Percentiles rank a stretch among this genome's conserved stretches.
phyloP scores from a whole-genome alignment of 805 yeast species.

The Nakazawaea wyomingensis region DNA sequence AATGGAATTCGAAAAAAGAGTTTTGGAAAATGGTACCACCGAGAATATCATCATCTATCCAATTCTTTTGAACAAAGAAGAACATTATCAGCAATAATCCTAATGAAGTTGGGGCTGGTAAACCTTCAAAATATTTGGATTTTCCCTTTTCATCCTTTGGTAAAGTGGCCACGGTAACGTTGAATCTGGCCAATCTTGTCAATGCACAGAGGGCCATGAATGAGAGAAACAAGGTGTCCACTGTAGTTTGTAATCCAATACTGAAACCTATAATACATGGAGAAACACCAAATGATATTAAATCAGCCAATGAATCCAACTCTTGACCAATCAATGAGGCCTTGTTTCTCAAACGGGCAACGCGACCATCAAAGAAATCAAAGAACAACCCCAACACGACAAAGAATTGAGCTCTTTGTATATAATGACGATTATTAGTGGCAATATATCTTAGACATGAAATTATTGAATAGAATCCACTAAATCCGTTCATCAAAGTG shows the following conservation, averaged over 20 bases:
- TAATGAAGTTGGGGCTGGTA: slow-evolving; percentile 90
- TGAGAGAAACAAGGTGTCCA: slow-evolving; percentile 70
- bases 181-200: slow-evolving; percentile 90
- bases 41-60: slow-evolving; percentile 46
- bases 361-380: slow-evolving; percentile 96
- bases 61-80: slow-evolving; percentile 47
- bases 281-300: slow-evolving; percentile 90
- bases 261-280: slow-evolving; percentile 93
- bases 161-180: slow-evolving; percentile 86
- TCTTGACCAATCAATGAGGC: slow-evolving; percentile 95
- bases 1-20: slow-evolving; percentile 68
- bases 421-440: slow-evolving; percentile 63
- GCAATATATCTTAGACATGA: slow-evolving; percentile 78
- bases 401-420: slow-evolving; percentile 83
- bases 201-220: slow-evolving; percentile 91
- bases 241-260: slow-evolving; percentile 80
- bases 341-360: slow-evolving; percentile 90
- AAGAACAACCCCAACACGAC: slow-evolving; percentile 89
- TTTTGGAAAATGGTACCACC: slow-evolving; percentile 57
- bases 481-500: slow-evolving; percentile 88
- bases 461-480: slow-evolving; percentile 87
- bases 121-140: slow-evolving; percentile 89
- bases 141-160: slow-evolving; percentile 90
- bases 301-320: slow-evolving; percentile 92
- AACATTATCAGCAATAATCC: slow-evolving; percentile 72